Percentiles rank a stretch among this genome's conserved stretches.
Evolutionary conservation across 257 asterid species (phyloP).

Genomic region (Lycium barbarum): DNA sequence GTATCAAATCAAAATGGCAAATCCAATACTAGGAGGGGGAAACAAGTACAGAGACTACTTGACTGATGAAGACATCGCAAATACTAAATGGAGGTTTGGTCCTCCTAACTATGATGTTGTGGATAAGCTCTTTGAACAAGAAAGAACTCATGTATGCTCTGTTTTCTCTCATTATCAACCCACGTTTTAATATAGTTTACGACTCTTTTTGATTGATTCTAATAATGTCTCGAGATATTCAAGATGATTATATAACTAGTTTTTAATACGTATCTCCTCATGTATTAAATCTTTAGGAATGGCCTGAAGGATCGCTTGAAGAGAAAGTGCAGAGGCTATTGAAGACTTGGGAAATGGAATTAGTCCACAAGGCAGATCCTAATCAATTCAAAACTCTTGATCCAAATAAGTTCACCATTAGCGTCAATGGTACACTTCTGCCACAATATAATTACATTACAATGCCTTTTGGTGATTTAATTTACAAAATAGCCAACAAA

Average conservation of each 20-base stretch:
- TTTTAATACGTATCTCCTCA: not conserved
- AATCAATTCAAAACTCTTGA: constrained; percentile 49
- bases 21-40: constrained; percentile 33
- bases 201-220: not conserved
- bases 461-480: too few relatives aligned
- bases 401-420: constrained; percentile 39
- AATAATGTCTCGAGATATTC: too few relatives aligned
- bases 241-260: not conserved
- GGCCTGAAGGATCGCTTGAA: constrained; percentile 61
- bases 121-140: constrained; percentile 74
- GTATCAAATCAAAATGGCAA: constrained; percentile 39
- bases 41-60: constrained; percentile 66
- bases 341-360: constrained; percentile 73
- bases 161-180: not conserved
- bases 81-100: constrained; percentile 61
- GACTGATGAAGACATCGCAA: constrained; percentile 61
- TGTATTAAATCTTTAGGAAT: constrained; percentile 34
- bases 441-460: too few relatives aligned
- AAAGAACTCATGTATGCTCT: constrained; percentile 61
- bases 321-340: constrained; percentile 66
- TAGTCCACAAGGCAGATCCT: constrained; percentile 62
- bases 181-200: too few relatives aligned
- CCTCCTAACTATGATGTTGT: constrained; percentile 77
- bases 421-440: constrained; percentile 13
- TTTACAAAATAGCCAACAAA: too few relatives aligned